Base-by-base conservation (phyloP, 139 green algal species). In the Nannochloris sp. region DNA sequence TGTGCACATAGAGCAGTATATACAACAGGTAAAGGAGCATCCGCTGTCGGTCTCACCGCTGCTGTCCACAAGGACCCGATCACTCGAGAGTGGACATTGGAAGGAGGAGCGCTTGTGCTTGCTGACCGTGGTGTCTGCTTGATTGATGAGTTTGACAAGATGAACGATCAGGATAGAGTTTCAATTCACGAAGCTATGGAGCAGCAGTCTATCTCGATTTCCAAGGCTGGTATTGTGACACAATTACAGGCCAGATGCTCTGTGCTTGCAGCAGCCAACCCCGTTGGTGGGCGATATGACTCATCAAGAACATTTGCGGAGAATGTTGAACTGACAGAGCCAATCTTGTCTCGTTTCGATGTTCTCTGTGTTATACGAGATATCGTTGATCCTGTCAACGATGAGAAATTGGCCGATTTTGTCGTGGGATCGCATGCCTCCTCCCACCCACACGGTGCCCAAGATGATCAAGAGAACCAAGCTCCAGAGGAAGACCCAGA, bases 71-170 rank as follows among this genome's bases (percentile, higher is more conserved):
- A 89, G 69, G 93, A 99, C 62, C 73, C 87, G 3, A 73, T 97
- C 27, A 97, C 89, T 5, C 72, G 81, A 40, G 93, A 99, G 82
- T 99, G 92, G 92, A 97, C 90, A 3, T 81, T 99, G 49, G 93
- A 99, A 80, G 93, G 93, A 19, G 93, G 93, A 4, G 93, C 93
- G 24, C 82, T 99, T 57, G 93, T 99, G 72, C 78, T 99, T 65
- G 93, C 93, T 3, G 93, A 99, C 82, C 80, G 85, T 59, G 78
- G 93, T n/a, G 74, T 96, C 40, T 99, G 93, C 83, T 74, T 98
- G 2, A 99, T 99, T 67, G 93, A 99, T 71, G 93, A 99, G 88
- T 98, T 99, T 74, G 93, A 99, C 85, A 99, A 98, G 82, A 99
- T 99, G 93, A 98, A 97, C 69, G 93, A 99, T 68, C 90, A 98